These are phyloP conservation scores for Myotisia sp. DNA, from an alignment of 2,329 filamentous ascomycete genomes.

Conservation along the genomic window DNA sequence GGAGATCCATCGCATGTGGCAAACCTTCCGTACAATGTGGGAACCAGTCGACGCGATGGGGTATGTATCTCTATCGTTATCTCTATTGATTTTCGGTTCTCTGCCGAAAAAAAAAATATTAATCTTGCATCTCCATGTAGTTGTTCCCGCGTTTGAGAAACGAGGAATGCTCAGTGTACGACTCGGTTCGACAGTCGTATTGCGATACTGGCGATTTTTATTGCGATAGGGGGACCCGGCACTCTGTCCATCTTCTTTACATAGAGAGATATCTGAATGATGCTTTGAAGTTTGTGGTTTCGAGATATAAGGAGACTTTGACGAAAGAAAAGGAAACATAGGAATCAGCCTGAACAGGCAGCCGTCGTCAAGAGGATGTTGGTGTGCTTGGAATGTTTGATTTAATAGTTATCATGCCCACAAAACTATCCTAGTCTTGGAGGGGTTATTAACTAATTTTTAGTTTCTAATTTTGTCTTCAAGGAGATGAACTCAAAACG, in stretches of 20 bases:
- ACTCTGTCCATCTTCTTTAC: conserved; percentile 7
- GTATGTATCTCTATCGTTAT: conserved; percentile 5
- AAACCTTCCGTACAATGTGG: conserved; percentile 4
- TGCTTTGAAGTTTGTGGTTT: conserved; percentile 3
- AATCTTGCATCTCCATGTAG: conserved; percentile 2
- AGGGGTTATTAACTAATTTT: too few species aligned
- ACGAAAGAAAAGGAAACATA: too few species aligned
- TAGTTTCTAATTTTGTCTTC: too few species aligned
- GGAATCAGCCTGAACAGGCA: too few species aligned
- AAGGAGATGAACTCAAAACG: too few species aligned
- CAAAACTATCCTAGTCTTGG: too few species aligned
- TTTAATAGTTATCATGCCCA: too few species aligned
- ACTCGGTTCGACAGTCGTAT: conserved; percentile 6
- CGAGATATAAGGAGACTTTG: too few species aligned
- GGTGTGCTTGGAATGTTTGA: too few species aligned
- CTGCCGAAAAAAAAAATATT: not conserved
- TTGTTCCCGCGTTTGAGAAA: conserved; percentile 7
- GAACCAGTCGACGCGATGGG: conserved; percentile 5
- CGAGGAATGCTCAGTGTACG: conserved; percentile 5
- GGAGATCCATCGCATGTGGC: conserved; percentile 7
- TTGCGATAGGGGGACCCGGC: conserved; percentile 6
- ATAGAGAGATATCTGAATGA: conserved; percentile 5
- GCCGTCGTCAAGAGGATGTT: too few species aligned
- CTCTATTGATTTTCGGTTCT: not conserved
- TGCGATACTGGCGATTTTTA: conserved; percentile 9